These are phyloP conservation scores for Acanthamoeba royreba DNA, from an alignment of 208 protist genomes.

Conservation along the genomic window DNA sequence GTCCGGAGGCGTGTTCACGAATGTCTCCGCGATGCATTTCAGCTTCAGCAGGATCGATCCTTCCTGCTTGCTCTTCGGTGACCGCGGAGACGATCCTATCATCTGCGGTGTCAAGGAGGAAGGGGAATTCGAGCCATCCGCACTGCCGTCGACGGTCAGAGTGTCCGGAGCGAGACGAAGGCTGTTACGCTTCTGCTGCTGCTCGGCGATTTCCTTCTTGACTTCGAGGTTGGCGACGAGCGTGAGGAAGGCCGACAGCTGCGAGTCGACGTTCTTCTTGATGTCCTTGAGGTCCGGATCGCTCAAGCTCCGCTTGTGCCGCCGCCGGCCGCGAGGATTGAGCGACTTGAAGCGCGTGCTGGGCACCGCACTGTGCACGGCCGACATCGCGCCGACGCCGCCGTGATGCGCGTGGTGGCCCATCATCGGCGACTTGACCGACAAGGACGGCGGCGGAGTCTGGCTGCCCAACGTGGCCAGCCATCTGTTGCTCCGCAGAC, in stretches of 20 bases:
- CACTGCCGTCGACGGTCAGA: not conserved
- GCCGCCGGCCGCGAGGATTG: too few relatives aligned
- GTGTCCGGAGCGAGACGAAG: not conserved
- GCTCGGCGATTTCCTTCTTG: not conserved
- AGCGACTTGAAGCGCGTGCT: too few relatives aligned
- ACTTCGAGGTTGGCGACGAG: not conserved
- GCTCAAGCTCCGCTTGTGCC: not conserved
- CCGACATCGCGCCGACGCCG: too few relatives aligned
- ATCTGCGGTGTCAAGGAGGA: too few relatives aligned
- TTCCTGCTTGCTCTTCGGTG: not conserved
- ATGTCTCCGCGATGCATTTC: not conserved
- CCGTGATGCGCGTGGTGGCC: too few relatives aligned
- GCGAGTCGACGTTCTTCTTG: conserved; percentile 16
- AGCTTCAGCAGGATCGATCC: not conserved
- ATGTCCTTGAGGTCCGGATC: not conserved
- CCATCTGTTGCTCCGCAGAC: not conserved
- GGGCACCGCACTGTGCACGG: too few relatives aligned
- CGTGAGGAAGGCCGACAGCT: not conserved
- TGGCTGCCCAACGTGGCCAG: not conserved
- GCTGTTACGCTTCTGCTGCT: not conserved
- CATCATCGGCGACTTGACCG: not conserved
- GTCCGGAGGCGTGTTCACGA: conserved; percentile 1
- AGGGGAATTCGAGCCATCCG: not conserved
- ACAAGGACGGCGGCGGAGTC: not conserved
- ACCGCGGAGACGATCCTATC: too few relatives aligned